Evolutionary conservation across 768 basidiomycete species (phyloP).

Genomic region (Russula emetica): DNA sequence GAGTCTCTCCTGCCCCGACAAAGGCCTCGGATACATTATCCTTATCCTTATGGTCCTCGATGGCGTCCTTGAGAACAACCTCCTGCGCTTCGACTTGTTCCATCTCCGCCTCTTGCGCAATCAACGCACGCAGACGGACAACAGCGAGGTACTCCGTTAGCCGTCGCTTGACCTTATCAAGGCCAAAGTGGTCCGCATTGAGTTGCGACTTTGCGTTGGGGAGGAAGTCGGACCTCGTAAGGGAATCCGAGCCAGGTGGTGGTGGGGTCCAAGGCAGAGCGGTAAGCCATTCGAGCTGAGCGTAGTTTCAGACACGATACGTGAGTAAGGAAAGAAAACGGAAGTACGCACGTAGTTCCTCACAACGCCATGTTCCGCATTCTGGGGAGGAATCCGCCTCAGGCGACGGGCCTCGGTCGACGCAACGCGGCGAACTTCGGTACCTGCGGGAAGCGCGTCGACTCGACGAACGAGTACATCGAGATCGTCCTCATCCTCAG

Average conservation of each 20-base stretch:
- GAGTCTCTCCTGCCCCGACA: too few species aligned
- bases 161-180: conserved; percentile 89
- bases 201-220: conserved; percentile 70
- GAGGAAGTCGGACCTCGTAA: conserved; percentile 59
- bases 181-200: conserved; percentile 86
- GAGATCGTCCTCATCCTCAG: conserved; percentile 70
- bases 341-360: too few species aligned
- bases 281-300: conserved; percentile 85
- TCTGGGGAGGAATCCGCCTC: conserved; percentile 83
- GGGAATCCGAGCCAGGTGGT: conserved; percentile 34
- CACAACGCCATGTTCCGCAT: conserved; percentile 90
- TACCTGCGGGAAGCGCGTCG: conserved; percentile 65
- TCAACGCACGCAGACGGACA: conserved; percentile 47
- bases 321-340: too few species aligned
- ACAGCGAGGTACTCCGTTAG: conserved; percentile 91
- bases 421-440: conserved; percentile 78
- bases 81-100: conserved; percentile 23
- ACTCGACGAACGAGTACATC: conserved; percentile 71
- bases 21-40: conserved; percentile 7
- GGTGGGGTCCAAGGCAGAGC: conserved; percentile 77
- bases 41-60: conserved; percentile 8
- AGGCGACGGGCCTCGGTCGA: conserved; percentile 79
- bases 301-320: too few species aligned
- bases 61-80: conserved; percentile 25
- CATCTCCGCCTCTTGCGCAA: conserved; percentile 20